Base-by-base conservation (phyloP, 73 alveolate species). In the Paraurostyla sp. region DNA sequence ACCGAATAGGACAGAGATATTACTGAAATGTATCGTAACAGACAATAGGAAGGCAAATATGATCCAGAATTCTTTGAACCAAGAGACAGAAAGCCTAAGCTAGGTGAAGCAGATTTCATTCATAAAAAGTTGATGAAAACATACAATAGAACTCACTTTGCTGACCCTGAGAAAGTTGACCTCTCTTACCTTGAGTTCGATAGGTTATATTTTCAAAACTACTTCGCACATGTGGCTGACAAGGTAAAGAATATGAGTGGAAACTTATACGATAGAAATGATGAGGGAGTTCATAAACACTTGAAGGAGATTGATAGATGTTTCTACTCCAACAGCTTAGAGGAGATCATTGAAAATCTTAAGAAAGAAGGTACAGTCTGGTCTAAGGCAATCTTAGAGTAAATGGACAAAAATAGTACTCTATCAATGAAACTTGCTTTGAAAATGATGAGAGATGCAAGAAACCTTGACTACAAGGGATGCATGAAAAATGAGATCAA, bases 381-480 rank as follows among this genome's bases (percentile, higher is more conserved):
- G 30, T 71, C 92, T 46, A 20, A 63, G 25, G 22, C 0, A 0
- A 36, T 71, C 45, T 65, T 83, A 36, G 76, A 83, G 9, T 15
- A 36, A 65, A 83, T 83, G 84, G 27, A 60, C 25, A 0, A 22
- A 25, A 83, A 83, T 35, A 63, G 86, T n/a, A 60, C 49, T 40
- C 85, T 83, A 15, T 45, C 85, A 4, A 83, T 83, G 92, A 83
- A 83, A 62, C n/a, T 83, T 43, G 59, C 92, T 20, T 38, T 83
- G 40, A 62, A 45, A 46, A 22, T 83, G 85, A 1, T 83, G 29
- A 83, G 92, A 45, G 42, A 63, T 3, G 85, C 92, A 18, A 59
- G 48, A 33, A 48, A 42, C 43, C 60, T 45, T 0, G 85, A 63
- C 60, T 83, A 30, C 32, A 83, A 42, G n/a, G 69, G 92, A 0